A percentile compares a stretch with the other conserved stretches of the same genome.
Evolutionary conservation across 2,329 filamentous ascomycete species (phyloP).

Genomic region (Rhynchosporium secalis): DNA sequence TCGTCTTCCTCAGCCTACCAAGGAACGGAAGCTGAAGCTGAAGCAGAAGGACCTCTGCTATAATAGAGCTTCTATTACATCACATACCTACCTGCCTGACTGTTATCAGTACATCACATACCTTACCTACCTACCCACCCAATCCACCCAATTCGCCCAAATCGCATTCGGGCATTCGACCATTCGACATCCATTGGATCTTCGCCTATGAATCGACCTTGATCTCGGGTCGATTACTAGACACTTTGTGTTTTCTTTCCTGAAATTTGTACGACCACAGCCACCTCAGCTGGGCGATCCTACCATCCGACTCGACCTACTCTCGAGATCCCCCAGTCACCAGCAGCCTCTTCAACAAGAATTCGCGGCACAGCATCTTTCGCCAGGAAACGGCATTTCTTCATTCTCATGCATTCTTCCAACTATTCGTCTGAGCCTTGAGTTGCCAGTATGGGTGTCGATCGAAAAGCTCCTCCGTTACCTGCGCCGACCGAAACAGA

Average conservation of each 20-base stretch:
- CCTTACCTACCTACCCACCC: too few species aligned
- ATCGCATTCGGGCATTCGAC: constrained; percentile 1
- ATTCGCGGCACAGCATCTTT: constrained; percentile 13
- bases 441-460: constrained; percentile 39
- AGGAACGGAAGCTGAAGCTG: not conserved
- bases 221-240: not conserved
- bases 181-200: constrained; percentile 12
- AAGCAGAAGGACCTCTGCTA: not conserved
- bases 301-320: constrained; percentile 6
- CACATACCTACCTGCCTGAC: not conserved
- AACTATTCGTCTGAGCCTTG: constrained; percentile 24
- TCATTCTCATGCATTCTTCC: constrained; percentile 33
- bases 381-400: constrained; percentile 20
- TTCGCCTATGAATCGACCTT: not conserved
- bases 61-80: constrained; percentile 10
- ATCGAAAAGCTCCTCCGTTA: constrained; percentile 60
- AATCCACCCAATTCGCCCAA: not conserved
- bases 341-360: constrained; percentile 11
- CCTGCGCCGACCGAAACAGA: constrained; percentile 76
- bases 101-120: too few species aligned
- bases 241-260: constrained; percentile 12
- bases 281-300: constrained; percentile 10
- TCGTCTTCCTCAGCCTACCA: constrained; percentile 2
- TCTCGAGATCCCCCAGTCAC: constrained; percentile 14
- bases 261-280: constrained; percentile 9